Base-by-base conservation (phyloP, 192 early-diverging fungal species). In the Endogone sp. region DNA sequence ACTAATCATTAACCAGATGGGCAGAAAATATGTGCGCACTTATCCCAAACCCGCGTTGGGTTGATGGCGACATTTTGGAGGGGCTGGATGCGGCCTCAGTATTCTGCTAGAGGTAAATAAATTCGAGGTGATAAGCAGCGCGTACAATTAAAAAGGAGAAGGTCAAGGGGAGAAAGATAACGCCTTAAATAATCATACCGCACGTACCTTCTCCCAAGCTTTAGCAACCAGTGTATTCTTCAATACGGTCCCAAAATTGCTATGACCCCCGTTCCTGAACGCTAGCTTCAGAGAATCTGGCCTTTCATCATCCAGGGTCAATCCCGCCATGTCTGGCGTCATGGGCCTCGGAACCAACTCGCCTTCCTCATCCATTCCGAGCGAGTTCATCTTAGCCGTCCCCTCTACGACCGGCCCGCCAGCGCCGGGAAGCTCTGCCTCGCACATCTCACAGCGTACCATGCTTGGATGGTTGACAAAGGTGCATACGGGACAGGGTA, bases 381-480 rank as follows among this genome's bases (percentile, higher is more conserved):
- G 59, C 4, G 22, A 60, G 59, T 23, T 60, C 22, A 28, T 23
- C 55, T 11, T 56, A 56, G 11, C 11, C 27, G 59, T 60, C 1
- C 59, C 59, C 24, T 22, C 27, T 21, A 21, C 27, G 8, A 26
- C 59, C 6, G 22, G 6, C 10, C 24, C 22, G 22, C 27, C 63
- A 58, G 75, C 72, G 61, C 30, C 69, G 27, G 58, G 25, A 16
- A 98, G 82, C 67, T 89, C 75, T 3, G 85, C 75, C 23, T 86
- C 89, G 76, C 95, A 98, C 69, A 96, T 90, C 66, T 98, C 94
- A 74, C 95, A 98, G 16, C 78, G 78, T 8, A 77, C 73, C 87
- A 94, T 88, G 67, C 87, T 89, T 2, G 85, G 75, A 73, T 95
- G 92, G 73, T 98, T 98, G 55, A 92, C 79, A 71, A 96, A 98